Base-by-base conservation (phyloP, 2,329 filamentous ascomycete species). In the Whalleya microplaca region DNA sequence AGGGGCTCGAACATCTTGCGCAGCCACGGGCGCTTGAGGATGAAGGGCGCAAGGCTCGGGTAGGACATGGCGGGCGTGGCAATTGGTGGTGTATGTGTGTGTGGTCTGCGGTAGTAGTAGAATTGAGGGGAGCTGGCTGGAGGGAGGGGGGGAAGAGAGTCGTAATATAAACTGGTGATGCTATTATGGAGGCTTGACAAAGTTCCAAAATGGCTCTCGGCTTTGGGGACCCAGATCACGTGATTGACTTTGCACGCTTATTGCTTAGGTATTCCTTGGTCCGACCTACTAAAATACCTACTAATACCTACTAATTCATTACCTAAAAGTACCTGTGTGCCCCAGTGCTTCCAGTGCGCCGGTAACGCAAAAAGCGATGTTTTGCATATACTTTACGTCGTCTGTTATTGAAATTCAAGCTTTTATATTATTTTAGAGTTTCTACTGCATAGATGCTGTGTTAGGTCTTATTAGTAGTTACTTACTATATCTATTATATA, bases 1-100 rank as follows among this genome's bases (percentile, higher is more conserved):
- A 96, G 74, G 66, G 95, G 95, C 81, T 81, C 85, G 76, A 98
- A 79, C 79, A 89, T 83, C 69, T 82, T 87, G 77, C 82, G 80
- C 73, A 98, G 86, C 91, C 91, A 96, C 67, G 94, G 93, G 72
- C 92, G 88, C 82, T 89, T 89, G 74, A 86, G 73, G 73, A 97
- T 85, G 73, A 86, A 93, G 69, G 85, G 89, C 71, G 89, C 85
- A 77, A 92, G 83, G 72, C 82, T 88, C 64, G 85, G 85, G 72
- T 85, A 84, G 75, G 91, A 90, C 75, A 72, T 84, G 68, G 66
- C 64, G 64, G 64, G 53, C 50, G 59, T 61, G 49, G 56, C 53
- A 37, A 45, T 40, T 58, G 52, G 61, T 43, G 59, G 56, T 37
- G 62, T 46, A 57, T 57, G 51, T 55, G 51, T n/a, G n/a, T n/a